Evolutionary conservation across 2,329 filamentous ascomycete genomes (phyloP).

Genomic region (Zopfia rhizophila): DNA sequence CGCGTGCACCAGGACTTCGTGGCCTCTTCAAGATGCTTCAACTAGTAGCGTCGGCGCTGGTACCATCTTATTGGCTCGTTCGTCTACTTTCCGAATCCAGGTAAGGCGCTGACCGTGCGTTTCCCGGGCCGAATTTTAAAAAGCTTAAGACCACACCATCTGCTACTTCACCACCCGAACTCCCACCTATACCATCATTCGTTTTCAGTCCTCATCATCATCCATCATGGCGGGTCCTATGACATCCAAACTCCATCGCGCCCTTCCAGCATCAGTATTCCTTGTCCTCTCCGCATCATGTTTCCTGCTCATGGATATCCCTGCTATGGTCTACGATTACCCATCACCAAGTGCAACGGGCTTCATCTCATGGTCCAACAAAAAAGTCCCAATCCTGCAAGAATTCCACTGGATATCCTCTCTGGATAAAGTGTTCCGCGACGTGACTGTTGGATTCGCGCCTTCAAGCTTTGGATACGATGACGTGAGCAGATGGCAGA

Average conservation of each 20-base stretch:
- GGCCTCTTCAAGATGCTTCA: no score
- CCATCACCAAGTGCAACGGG: constrained; percentile 14
- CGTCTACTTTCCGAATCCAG: no score
- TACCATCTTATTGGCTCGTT: no score
- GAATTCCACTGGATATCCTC: constrained; percentile 21
- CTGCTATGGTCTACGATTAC: constrained; percentile 14
- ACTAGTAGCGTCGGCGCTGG: no score
- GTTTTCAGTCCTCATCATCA: no score
- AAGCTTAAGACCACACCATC: no score
- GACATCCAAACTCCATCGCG: not conserved
- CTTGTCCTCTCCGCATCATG: constrained; percentile 12
- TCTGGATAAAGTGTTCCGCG: constrained; percentile 19
- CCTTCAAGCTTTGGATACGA: constrained; percentile 23
- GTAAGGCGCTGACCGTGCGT: no score
- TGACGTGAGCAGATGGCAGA: constrained; percentile 23
- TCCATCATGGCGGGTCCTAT: no score
- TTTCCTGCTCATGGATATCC: constrained; percentile 22
- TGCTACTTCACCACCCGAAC: no score
- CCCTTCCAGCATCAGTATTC: constrained; percentile 13
- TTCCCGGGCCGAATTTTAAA: no score
- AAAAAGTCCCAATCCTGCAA: constrained; percentile 17
- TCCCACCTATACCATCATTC: no score
- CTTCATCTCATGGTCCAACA: constrained; percentile 12
- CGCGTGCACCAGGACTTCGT: no score
- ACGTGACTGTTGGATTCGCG: constrained; percentile 26